Evolutionary conservation across 75 land plant genomes (phyloP).

Genomic region (Pinus taeda): DNA sequence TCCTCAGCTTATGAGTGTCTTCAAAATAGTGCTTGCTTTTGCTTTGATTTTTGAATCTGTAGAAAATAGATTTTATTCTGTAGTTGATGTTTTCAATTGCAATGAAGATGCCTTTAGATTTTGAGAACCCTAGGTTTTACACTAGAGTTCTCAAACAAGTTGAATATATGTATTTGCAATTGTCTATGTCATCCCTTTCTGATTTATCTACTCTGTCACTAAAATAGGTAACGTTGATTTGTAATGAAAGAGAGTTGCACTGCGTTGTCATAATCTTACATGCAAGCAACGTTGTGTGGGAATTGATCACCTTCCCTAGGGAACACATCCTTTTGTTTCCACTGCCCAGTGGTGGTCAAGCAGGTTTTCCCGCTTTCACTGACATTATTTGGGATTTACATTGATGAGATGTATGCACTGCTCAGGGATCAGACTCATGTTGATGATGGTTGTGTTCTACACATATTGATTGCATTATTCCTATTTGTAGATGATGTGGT

Average conservation of each 20-base stretch:
- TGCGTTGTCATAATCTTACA: too few species aligned
- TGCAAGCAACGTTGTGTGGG: too few species aligned
- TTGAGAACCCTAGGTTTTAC: neutral
- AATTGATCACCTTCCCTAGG: too few species aligned
- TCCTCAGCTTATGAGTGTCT: neutral
- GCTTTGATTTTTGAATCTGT: neutral
- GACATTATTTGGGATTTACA: too few species aligned
- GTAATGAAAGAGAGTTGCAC: neutral
- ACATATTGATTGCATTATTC: too few species aligned
- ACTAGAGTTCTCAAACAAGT: neutral
- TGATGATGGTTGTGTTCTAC: too few species aligned
- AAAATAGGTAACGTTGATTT: neutral
- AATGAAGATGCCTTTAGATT: neutral
- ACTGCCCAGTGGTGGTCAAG: too few species aligned
- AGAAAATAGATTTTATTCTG: neutral
- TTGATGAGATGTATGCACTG: too few species aligned
- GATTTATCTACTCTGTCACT: neutral
- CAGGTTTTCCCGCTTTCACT: too few species aligned
- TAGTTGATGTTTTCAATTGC: neutral
- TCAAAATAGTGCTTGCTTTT: neutral
- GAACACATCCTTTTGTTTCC: too few species aligned
- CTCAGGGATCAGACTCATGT: too few species aligned
- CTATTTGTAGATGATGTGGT: too few species aligned
- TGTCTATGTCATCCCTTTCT: neutral
- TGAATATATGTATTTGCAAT: neutral